Conservation (phyloP, 2,329 filamentous ascomycete species). For the Colletotrichum sp. region DNA sequence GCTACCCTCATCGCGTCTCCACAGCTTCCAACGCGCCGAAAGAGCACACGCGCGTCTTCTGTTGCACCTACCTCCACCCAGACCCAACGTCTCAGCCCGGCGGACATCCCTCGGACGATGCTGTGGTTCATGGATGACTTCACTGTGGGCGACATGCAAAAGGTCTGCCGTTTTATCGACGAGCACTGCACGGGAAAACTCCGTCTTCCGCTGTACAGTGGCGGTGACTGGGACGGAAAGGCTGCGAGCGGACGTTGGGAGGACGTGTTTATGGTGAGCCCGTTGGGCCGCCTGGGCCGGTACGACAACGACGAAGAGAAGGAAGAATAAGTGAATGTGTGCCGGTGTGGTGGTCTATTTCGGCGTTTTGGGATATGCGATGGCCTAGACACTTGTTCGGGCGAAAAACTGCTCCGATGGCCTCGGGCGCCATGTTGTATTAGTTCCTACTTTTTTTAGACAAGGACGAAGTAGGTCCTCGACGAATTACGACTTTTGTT, state of each 20-base stretch:
- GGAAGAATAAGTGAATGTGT: neutral
- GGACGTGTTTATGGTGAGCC: conserved; percentile 19
- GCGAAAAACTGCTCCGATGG: neutral
- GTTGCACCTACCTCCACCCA: neutral
- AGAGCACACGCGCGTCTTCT: neutral
- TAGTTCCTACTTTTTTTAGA: neutral
- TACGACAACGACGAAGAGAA: conserved; percentile 12
- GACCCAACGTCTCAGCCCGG: conserved; percentile 1
- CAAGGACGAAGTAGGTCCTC: neutral
- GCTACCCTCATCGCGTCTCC: neutral
- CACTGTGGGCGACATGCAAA: conserved; percentile 19
- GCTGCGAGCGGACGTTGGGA: conserved; percentile 15
- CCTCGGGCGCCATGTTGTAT: neutral
- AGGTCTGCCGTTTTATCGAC: conserved; percentile 19
- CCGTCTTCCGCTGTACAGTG: conserved; percentile 14
- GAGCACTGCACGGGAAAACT: conserved; percentile 18
- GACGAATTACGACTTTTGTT: neutral
- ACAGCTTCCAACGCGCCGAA: neutral
- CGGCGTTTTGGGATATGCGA: neutral
- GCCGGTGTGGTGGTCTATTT: neutral
- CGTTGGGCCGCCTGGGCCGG: conserved; percentile 3
- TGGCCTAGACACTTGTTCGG: neutral
- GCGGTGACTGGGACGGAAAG: conserved; percentile 18
- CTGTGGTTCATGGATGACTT: conserved; percentile 22
- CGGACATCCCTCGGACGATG: conserved; percentile 15